Base-by-base conservation (phyloP, 805 yeast genomes). In the Candida alai region DNA sequence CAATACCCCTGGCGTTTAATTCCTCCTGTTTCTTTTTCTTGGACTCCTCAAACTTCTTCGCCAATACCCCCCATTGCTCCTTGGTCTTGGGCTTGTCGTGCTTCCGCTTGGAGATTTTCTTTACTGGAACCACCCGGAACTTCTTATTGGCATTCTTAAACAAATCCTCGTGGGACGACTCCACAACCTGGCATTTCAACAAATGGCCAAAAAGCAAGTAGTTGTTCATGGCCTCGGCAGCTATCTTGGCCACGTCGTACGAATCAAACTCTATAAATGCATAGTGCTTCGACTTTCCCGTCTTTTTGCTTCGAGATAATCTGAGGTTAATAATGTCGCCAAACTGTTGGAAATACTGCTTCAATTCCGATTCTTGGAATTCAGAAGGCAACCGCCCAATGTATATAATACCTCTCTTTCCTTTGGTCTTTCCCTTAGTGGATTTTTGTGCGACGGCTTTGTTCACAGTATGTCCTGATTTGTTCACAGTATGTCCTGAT, bases 141-240 rank as follows among this genome's bases (percentile, higher is more conserved):
- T 69, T 74, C 29, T 56, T 57, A 52, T 75, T 70, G 22, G 78
- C 65, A 24, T 82, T 80, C 34, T 59, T 64, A 60, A 80, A 84
- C 43, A 84, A 61, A 44, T 75, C 70, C 48, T 74, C 69, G 47
- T 77, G 73, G 38, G 74, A 75, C 39, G 74, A 66, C 23, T 84
- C 89, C 30, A 75, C 50, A 12, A 74, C 53, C 16, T 68, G 60
- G 41, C 70, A 70, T 60, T 84, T 81, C 48, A 93, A 65, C 42
- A 89, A 74, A 59, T 90, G 97, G 5, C 94, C 94, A 64, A 85
- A 80, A 28, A 93, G 56, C 42, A 93, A 71, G 52, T 93, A 93
- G 62, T 93, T 93, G 62, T 93, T 81, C 98, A 93, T 93, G 29
- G 97, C 80, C 45, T 93, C 97, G 41, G 84, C 84, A 3, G 96